Conservation (phyloP, 2,329 filamentous ascomycete genomes). For the Fusarium concolor region DNA sequence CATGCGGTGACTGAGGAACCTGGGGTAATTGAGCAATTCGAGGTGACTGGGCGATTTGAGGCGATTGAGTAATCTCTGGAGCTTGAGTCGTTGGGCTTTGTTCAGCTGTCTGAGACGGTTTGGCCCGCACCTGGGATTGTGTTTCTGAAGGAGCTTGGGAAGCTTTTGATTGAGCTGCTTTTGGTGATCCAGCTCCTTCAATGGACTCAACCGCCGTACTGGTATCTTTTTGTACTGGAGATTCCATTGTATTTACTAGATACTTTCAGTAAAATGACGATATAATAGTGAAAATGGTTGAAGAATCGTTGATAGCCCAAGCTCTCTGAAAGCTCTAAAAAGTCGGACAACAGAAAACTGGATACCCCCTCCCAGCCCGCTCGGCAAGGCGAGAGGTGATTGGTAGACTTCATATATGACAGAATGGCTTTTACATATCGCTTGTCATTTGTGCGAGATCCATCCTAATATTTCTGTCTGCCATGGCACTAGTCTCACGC, state of each 20-base stretch:
- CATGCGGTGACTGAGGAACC: too few species aligned
- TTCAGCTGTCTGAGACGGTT: background rate
- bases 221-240: background rate
- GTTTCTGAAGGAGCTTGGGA: background rate
- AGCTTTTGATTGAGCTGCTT: background rate
- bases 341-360: background rate
- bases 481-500: background rate
- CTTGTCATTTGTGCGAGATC: accelerated
- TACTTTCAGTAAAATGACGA: background rate
- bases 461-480: background rate
- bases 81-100: background rate
- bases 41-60: background rate
- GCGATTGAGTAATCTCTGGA: background rate
- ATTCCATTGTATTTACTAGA: background rate
- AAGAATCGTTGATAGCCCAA: background rate
- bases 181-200: background rate
- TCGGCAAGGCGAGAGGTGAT: background rate
- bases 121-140: background rate
- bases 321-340: background rate
- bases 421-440: background rate
- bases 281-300: background rate
- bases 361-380: background rate
- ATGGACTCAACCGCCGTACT: background rate
- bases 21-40: background rate
- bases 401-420: background rate